Evolutionary conservation across 2,329 filamentous ascomycete genomes (phyloP).

Genomic region (Verticillium nubilum): DNA sequence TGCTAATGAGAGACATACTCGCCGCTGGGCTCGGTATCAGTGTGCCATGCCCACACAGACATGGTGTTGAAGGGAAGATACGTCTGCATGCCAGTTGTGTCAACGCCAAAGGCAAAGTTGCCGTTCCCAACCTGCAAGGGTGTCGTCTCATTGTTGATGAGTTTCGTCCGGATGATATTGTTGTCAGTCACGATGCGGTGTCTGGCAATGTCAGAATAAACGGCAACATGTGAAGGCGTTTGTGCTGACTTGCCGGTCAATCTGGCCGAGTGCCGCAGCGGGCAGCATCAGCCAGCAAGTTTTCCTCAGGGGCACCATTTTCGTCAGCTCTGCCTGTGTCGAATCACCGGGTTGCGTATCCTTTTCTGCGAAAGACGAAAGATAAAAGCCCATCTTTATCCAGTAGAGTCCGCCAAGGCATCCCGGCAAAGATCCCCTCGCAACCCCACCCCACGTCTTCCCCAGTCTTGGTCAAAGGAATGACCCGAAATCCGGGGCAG

Average conservation of each 20-base stretch:
- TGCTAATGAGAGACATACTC: slow-evolving; percentile 17
- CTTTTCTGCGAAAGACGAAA: neutral
- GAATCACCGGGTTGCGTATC: neutral
- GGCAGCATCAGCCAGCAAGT: neutral
- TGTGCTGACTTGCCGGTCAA: neutral
- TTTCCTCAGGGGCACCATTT: neutral
- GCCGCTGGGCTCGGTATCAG: slow-evolving; percentile 28
- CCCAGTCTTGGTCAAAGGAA: neutral
- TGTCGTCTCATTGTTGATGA: slow-evolving; percentile 31
- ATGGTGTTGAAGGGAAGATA: slow-evolving; percentile 39
- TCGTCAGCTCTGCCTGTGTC: neutral
- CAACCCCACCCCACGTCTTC: neutral
- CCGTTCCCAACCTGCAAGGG: slow-evolving; percentile 47
- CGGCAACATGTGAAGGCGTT: neutral
- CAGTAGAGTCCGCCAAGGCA: neutral
- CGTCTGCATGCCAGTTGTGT: slow-evolving; percentile 40
- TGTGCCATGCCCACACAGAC: slow-evolving; percentile 45
- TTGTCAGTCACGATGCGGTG: slow-evolving; percentile 15
- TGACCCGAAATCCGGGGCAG: neutral
- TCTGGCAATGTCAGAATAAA: slow-evolving; percentile 5
- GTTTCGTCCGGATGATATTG: slow-evolving; percentile 15
- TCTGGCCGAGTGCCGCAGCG: neutral
- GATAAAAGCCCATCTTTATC: neutral
- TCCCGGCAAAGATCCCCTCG: neutral
- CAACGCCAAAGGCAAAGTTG: slow-evolving; percentile 42